Base-by-base conservation (phyloP, 148 eudicot species). In the Arctostaphylos glauca region DNA sequence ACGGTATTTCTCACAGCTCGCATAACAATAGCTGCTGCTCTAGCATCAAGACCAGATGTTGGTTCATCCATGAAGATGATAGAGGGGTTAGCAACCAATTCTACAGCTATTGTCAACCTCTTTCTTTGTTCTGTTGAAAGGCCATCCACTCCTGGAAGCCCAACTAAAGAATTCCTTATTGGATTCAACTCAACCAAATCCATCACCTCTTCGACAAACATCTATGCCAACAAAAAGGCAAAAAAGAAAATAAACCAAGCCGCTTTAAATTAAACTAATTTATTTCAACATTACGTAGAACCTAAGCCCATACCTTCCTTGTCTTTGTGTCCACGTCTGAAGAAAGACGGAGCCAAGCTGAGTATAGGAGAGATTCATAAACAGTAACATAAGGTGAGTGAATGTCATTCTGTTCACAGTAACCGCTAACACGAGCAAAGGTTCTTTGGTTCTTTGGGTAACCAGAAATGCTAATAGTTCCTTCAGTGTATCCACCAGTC, bases 11-110 rank as follows among this genome's bases (percentile, higher is more conserved):
- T 89, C 74, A 92, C 92, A 31, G 97, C 87, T 25, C 93, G 91
- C 95, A 93, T 93, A 14, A 94, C 98, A 82, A 91, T 93, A 12
- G 98, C 96, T 50, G 98, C 98, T 77, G 98, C 96, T 87, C 98
- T 87, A 38, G 98, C 98, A 87, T 94, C 98, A 81, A 94, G 96
- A 13, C 98, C 98, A 50, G 98, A 94, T 38, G 98, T 94, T 19
- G 98, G 98, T 77, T 94, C 98, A 82, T 94, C 98, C 98, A 94
- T 90, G 85, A 93, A 93, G 60, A 93, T 93, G 41, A 93, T 92
- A 25, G 95, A 93, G 16, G 95, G 97, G 75, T 94, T 91, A 46
- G 96, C 92, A 78, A 93, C 95, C 71, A 92, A 84, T 83, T 92
- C 95, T 16, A 92, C 95, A 44, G 95, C 95, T 18, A 92, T 88